phyloP scores from a whole-genome alignment of 2,329 filamentous ascomycete species.

The Pyrenochaeta sp. region DNA sequence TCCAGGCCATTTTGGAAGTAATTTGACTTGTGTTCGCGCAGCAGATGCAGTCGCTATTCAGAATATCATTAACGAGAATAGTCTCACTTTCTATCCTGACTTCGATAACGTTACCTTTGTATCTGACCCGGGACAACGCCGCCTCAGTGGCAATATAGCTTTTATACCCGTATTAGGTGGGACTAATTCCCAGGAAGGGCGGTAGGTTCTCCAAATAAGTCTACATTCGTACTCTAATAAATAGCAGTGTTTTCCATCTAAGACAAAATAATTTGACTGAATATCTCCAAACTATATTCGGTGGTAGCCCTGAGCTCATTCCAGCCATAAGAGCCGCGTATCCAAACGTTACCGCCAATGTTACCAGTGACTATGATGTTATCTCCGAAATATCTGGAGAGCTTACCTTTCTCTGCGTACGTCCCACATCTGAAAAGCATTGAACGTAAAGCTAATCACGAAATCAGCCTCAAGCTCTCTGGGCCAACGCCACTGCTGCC shows the following conservation, averaged over 20 bases:
- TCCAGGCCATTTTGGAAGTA: slow-evolving; percentile 18
- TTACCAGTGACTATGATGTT: slow-evolving; percentile 23
- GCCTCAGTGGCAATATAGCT: slow-evolving; percentile 31
- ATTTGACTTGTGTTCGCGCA: slow-evolving; percentile 31
- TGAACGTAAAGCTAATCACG: neutral
- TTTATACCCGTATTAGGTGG: slow-evolving; percentile 35
- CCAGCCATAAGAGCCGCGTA: slow-evolving; percentile 29
- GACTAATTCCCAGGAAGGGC: slow-evolving; percentile 36
- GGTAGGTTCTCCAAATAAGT: neutral
- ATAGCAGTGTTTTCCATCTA: slow-evolving; percentile 22
- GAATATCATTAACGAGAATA: slow-evolving; percentile 23
- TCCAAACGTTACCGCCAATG: slow-evolving; percentile 19
- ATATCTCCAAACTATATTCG: slow-evolving; percentile 25
- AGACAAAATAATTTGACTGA: slow-evolving; percentile 22
- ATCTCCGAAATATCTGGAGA: slow-evolving; percentile 27
- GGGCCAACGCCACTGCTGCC: slow-evolving; percentile 30
- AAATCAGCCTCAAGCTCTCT: slow-evolving; percentile 24
- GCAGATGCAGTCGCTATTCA: slow-evolving; percentile 26
- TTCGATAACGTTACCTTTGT: slow-evolving; percentile 34
- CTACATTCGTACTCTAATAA: neutral
- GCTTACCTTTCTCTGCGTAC: slow-evolving; percentile 25
- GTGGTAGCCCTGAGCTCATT: slow-evolving; percentile 13
- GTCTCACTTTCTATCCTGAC: slow-evolving; percentile 25
- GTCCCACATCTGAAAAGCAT: neutral
- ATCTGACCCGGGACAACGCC: slow-evolving; percentile 20